These are phyloP conservation scores for Fennellomyces sp. DNA, from an alignment of 371 early-diverging fungal species.

Conservation along the genomic window DNA sequence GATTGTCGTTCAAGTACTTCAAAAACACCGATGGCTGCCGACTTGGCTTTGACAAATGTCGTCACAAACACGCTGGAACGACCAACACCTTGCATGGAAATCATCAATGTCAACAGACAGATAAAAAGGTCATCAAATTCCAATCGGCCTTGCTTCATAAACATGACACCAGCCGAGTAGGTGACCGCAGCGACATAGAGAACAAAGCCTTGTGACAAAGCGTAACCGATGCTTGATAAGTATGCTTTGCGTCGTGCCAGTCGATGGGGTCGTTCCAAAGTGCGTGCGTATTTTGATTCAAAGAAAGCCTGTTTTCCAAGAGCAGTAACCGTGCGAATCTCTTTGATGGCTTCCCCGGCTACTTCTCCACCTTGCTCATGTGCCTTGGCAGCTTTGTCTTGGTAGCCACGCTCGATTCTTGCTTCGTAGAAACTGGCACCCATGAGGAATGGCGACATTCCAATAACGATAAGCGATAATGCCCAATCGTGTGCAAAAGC, in stretches of 20 bases:
- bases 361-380: constrained; percentile 72
- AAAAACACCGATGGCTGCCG: constrained; percentile 78
- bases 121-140: constrained; percentile 50
- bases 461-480: constrained; percentile 58
- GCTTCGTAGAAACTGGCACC: constrained; percentile 46
- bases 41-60: constrained; percentile 75
- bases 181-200: constrained; percentile 64
- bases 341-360: constrained; percentile 84
- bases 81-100: constrained; percentile 70
- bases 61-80: constrained; percentile 58
- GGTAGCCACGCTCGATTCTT: constrained; percentile 51
- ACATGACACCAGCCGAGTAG: constrained; percentile 57
- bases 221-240: constrained; percentile 64
- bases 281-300: constrained; percentile 53
- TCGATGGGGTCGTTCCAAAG: constrained; percentile 68
- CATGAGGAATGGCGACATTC: constrained; percentile 53
- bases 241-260: constrained; percentile 60
- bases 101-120: constrained; percentile 74
- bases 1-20: constrained; percentile 73
- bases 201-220: constrained; percentile 67
- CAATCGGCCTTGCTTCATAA: constrained; percentile 39
- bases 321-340: constrained; percentile 86
- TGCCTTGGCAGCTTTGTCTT: constrained; percentile 63
- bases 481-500: constrained; percentile 59
- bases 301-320: constrained; percentile 80